A percentile compares a stretch with the other conserved stretches of the same genome.
Conservation (phyloP, 306 rosid species). For the Fragaria iinumae region DNA sequence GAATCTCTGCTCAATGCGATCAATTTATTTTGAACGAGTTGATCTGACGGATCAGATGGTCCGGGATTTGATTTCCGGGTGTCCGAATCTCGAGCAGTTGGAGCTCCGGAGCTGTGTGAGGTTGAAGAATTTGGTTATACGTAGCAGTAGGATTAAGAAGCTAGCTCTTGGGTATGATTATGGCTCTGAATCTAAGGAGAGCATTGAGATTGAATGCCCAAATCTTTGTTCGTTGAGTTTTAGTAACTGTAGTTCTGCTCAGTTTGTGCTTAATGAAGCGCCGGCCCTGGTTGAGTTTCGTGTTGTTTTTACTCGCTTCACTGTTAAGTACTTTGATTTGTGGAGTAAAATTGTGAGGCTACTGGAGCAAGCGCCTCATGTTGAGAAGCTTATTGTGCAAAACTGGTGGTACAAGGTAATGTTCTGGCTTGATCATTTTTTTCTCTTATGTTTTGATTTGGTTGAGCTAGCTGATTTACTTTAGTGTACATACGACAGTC, state of each 20-base stretch:
- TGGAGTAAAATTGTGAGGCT: constrained; percentile 4
- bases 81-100: constrained; percentile 4
- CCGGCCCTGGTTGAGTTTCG: background rate
- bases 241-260: background rate
- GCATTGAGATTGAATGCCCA: constrained; percentile 1
- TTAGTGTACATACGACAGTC: too few relatives aligned
- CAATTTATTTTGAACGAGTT: background rate
- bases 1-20: background rate
- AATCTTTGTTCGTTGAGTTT: background rate
- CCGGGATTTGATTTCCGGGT: background rate
- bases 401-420: constrained; percentile 16
- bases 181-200: background rate
- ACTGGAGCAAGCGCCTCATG: background rate
- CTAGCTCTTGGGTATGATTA: background rate
- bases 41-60: background rate
- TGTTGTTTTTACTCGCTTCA: too few relatives aligned
- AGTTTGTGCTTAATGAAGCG: background rate
- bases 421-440: background rate
- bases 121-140: background rate
- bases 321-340: background rate
- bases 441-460: too few relatives aligned
- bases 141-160: background rate
- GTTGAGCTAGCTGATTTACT: too few relatives aligned
- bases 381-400: background rate
- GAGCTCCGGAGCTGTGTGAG: background rate